Evolutionary conservation across 805 yeast genomes (phyloP).

Genomic region (Kodamaea kakaduensis): DNA sequence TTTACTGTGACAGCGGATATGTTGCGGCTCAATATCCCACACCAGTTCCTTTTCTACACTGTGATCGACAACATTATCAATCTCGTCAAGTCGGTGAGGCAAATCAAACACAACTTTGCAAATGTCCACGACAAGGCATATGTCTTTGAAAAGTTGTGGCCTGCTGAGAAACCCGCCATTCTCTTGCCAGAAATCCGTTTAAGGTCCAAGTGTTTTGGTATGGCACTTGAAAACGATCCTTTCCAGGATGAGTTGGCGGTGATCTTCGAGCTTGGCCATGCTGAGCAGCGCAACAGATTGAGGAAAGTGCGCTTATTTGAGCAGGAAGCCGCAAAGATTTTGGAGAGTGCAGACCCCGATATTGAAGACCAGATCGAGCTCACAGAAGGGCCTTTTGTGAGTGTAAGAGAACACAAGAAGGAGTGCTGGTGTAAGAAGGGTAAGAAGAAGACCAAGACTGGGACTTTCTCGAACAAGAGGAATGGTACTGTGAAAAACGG

Average conservation of each 20-base stretch:
- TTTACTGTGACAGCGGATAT: slow-evolving; percentile 27
- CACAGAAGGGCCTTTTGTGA: background rate
- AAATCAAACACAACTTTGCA: slow-evolving; percentile 49
- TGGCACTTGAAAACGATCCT: slow-evolving; percentile 83
- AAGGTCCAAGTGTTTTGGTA: slow-evolving; percentile 50
- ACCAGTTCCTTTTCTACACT: slow-evolving; percentile 67
- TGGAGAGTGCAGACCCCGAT: slow-evolving; percentile 11
- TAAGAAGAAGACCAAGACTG: background rate
- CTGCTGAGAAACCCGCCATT: slow-evolving; percentile 35
- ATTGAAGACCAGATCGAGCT: slow-evolving; percentile 12
- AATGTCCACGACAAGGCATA: slow-evolving; percentile 20
- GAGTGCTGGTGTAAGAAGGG: background rate
- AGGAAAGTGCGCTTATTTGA: slow-evolving; percentile 44
- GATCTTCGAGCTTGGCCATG: slow-evolving; percentile 59
- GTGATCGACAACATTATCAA: slow-evolving; percentile 78
- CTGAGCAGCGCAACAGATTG: slow-evolving; percentile 61
- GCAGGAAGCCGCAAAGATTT: slow-evolving; percentile 20
- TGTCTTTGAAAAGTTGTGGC: slow-evolving; percentile 32
- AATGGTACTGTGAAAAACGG: too few species aligned
- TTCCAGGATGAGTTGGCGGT: slow-evolving; percentile 72
- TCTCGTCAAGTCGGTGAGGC: slow-evolving; percentile 60
- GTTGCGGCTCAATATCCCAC: slow-evolving; percentile 60
- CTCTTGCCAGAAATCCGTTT: slow-evolving; percentile 56
- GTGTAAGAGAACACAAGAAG: background rate
- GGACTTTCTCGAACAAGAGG: background rate